Conservation (phyloP, 345 rosid genomes). For the Rhizophora mangle region DNA sequence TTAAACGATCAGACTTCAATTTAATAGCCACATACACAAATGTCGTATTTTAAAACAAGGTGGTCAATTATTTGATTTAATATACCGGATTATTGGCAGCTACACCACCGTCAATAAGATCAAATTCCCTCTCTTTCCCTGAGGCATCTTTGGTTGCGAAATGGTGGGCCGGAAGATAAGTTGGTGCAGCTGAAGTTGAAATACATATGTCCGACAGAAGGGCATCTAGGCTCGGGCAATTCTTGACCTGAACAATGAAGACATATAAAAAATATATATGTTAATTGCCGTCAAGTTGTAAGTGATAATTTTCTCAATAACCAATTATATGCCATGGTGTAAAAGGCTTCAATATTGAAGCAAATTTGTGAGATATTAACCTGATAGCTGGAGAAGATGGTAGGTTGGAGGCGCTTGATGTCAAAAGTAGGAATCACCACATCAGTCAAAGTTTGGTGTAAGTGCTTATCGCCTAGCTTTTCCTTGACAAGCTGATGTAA, state of each 20-base stretch:
- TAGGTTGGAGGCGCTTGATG: constrained; percentile 28
- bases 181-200: constrained; percentile 32
- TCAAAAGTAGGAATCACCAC: constrained; percentile 29
- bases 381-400: constrained; percentile 28
- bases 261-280: background rate
- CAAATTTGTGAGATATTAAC: background rate
- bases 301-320: background rate
- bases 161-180: constrained; percentile 31
- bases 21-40: background rate
- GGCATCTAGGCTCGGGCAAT: constrained; percentile 7
- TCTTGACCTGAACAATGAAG: constrained; percentile 12
- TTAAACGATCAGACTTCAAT: no score
- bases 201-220: constrained; percentile 31
- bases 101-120: constrained; percentile 38
- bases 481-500: constrained; percentile 10
- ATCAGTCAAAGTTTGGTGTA: constrained; percentile 21
- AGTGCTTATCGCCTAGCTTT: constrained; percentile 6
- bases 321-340: background rate
- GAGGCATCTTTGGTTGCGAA: constrained; percentile 20
- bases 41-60: background rate
- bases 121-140: constrained; percentile 17
- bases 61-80: background rate
- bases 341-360: background rate
- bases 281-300: background rate
- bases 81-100: constrained; percentile 38